Evolutionary conservation across 2,329 filamentous ascomycete genomes (phyloP), one percentile per base, ranked within the genome.

Genomic region (Mariannaea sp.): DNA sequence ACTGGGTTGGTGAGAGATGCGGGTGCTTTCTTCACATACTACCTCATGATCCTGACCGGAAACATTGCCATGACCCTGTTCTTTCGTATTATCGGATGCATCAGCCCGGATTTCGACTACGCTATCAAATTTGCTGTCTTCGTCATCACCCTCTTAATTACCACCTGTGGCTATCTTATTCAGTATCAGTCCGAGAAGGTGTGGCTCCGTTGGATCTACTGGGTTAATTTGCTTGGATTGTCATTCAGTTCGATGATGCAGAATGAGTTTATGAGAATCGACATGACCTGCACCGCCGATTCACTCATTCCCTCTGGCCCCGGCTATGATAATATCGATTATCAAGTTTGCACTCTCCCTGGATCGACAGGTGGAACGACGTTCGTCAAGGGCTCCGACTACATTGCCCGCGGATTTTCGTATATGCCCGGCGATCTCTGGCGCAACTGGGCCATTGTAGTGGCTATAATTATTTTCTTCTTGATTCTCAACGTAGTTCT

Each of bases 101-200:
- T 89, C 10, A 91, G 87, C 54, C 88, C 89, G 0, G 88, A 91
- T 65, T 95, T 95, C 53, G 89, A 95, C 68, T 89, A 88, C 36
- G 92, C 92, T 3, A 89, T 92, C 71, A 92, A 92, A 70, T 87
- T 90, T 49, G 89, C 89, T 6, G 86, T 90, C 5, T 79, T 90
- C 1, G 81, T 91, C 46, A 91, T 96, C 59, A 92, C 89, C 0
- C 73, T 92, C n/a, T 90, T 92, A 62, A 84, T 94, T 20, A 77
- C 91, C 16, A 94, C 90, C 0, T 88, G 86, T 1, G 91, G 91
- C 4, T 96, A 94, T 71, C 74, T 95, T 35, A 93, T 96, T 54
- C 90, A 92, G 68, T 92, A 89, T 68, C 81, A 87, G 43, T 82
- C 77, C 2, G 83, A 89, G 62, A 87, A 91, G 62, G 84, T 86